These are phyloP conservation scores for Ceratocystis lukuohia DNA, from an alignment of 2,329 filamentous ascomycete species.

Conservation along the genomic window DNA sequence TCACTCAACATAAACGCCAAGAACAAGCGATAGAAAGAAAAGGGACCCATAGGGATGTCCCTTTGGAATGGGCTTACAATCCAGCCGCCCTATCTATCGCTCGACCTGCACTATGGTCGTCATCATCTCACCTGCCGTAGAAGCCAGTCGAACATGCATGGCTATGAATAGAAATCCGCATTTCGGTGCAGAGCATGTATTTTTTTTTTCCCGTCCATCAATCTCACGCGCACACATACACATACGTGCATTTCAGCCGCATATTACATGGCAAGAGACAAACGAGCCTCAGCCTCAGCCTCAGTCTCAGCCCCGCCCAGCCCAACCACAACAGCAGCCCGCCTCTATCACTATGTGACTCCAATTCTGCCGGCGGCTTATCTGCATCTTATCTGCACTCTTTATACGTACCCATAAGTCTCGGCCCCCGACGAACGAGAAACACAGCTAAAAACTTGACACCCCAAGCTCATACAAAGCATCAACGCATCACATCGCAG, in stretches of 20 bases:
- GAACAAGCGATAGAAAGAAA: neutral
- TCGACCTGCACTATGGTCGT: neutral
- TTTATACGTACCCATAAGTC: neutral
- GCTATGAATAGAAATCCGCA: constrained; percentile 1
- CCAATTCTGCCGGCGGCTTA: neutral
- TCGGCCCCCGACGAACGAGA: too few species aligned
- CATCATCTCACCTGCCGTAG: neutral
- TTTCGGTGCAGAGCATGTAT: neutral
- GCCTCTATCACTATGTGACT: neutral
- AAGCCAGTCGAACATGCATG: neutral
- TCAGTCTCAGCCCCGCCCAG: neutral
- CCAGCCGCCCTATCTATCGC: neutral
- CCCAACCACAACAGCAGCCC: neutral
- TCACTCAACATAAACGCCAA: neutral
- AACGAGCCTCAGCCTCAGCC: neutral
- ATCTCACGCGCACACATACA: neutral
- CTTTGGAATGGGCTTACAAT: neutral
- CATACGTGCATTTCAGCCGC: neutral
- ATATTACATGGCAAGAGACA: neutral
- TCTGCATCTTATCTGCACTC: neutral
- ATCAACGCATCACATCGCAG: too few species aligned
- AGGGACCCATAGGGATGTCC: neutral
- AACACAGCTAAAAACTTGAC: neutral
- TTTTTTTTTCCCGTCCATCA: neutral
- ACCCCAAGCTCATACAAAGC: neutral